A percentile compares a stretch with the other conserved stretches of the same genome.
Evolutionary conservation across 176 grass and related monocot genomes (phyloP).

Genomic region (Oryza meyeriana): DNA sequence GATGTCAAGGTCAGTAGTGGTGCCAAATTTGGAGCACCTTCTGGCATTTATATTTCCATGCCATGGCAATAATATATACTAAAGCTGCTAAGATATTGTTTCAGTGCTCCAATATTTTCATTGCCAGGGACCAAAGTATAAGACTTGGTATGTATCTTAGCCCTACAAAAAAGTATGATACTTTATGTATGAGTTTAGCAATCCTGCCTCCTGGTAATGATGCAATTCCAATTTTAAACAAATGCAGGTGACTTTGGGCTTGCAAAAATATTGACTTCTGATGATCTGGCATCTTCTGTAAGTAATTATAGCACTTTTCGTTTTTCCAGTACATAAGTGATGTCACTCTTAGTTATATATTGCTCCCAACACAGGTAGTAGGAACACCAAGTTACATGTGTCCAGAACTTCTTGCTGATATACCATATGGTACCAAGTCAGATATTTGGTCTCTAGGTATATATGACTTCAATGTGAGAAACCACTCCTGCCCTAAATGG

Average conservation of each 20-base stretch:
- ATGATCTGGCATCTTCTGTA: slow-evolving; percentile 91
- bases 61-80: slow-evolving; percentile 8
- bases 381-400: slow-evolving; percentile 99
- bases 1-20: slow-evolving; percentile 78
- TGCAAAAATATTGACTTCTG: slow-evolving; percentile 89
- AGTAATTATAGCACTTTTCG: slow-evolving; percentile 27
- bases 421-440: slow-evolving; percentile 96
- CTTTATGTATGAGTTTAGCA: slow-evolving; percentile 33
- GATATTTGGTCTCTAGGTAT: slow-evolving; percentile 98
- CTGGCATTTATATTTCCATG: slow-evolving; percentile 13
- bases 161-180: slow-evolving; percentile 5
- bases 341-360: slow-evolving; percentile 37
- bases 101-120: slow-evolving; percentile 98
- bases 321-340: neutral
- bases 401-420: slow-evolving; percentile 94
- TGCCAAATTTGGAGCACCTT: neutral
- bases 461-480: slow-evolving; percentile 3
- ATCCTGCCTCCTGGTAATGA: slow-evolving; percentile 11
- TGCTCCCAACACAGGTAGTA: slow-evolving; percentile 60
- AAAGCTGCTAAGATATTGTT: slow-evolving; percentile 41
- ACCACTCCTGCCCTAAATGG: slow-evolving; percentile 16
- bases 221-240: slow-evolving; percentile 20
- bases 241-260: slow-evolving; percentile 90
- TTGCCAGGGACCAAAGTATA: slow-evolving; percentile 90
- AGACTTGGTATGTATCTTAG: slow-evolving; percentile 63